Percentiles rank a stretch among this genome's conserved stretches.
phyloP scores from a whole-genome alignment of 2,329 filamentous ascomycete species.

The Microcyclospora tardicrescens region DNA sequence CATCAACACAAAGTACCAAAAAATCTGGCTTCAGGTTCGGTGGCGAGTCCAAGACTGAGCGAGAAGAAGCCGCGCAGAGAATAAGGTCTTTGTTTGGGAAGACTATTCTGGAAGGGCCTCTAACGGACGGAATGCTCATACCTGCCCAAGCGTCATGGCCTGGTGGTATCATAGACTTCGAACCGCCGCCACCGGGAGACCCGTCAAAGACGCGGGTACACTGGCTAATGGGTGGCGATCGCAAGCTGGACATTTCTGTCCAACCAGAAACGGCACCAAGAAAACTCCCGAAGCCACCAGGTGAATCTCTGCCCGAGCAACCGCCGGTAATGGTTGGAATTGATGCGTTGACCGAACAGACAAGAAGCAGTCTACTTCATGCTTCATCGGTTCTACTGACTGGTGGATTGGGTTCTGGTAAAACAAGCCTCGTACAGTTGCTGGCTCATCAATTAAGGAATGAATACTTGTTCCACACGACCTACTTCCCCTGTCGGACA shows the following conservation, averaged over 20 bases:
- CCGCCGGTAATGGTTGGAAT: slow-evolving; percentile 67
- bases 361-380: slow-evolving; percentile 65
- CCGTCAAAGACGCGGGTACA: slow-evolving; percentile 33
- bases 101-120: slow-evolving; percentile 64
- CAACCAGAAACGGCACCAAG: slow-evolving; percentile 59
- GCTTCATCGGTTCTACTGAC: slow-evolving; percentile 82
- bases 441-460: slow-evolving; percentile 60
- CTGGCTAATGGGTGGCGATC: slow-evolving; percentile 71
- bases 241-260: slow-evolving; percentile 60
- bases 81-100: slow-evolving; percentile 59
- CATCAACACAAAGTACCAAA: slow-evolving; percentile 38
- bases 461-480: slow-evolving; percentile 64
- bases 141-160: slow-evolving; percentile 57
- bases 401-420: slow-evolving; percentile 79
- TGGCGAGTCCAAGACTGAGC: slow-evolving; percentile 70
- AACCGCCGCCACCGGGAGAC: slow-evolving; percentile 41
- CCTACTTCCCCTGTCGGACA: slow-evolving; percentile 76
- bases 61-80: slow-evolving; percentile 60
- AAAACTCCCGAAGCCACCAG: slow-evolving; percentile 39
- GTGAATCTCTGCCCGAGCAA: slow-evolving; percentile 40
- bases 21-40: slow-evolving; percentile 66
- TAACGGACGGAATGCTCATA: slow-evolving; percentile 80
- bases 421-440: slow-evolving; percentile 66
- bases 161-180: slow-evolving; percentile 71
- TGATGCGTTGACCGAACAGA: slow-evolving; percentile 58